Evolutionary conservation across 1,284 basidiomycete species (phyloP).

Genomic region (Neonothopanus nambi): DNA sequence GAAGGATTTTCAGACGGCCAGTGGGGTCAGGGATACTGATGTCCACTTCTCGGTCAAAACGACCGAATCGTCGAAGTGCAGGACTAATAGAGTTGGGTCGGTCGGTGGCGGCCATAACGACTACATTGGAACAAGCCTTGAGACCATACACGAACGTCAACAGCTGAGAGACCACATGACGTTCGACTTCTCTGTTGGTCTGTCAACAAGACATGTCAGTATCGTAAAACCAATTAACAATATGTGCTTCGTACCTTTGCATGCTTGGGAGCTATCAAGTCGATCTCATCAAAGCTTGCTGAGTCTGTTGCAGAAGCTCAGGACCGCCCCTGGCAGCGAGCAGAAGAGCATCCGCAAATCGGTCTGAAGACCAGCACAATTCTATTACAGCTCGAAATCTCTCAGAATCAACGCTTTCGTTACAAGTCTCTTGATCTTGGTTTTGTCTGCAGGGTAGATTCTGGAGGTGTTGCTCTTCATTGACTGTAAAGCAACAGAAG

Average conservation of each 20-base stretch:
- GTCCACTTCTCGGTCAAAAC: constrained; percentile 99
- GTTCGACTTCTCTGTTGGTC: constrained; percentile 99
- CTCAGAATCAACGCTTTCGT: constrained; percentile 94
- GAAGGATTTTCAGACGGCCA: constrained; percentile 96
- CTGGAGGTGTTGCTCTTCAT: constrained; percentile 82
- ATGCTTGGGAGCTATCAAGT: constrained; percentile 99
- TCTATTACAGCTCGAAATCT: constrained; percentile 92
- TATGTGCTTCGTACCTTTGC: constrained; percentile 73
- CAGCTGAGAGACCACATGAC: constrained; percentile 97
- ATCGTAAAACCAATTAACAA: constrained; percentile 2
- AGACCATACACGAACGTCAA: constrained; percentile 99
- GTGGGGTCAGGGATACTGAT: constrained; percentile 99
- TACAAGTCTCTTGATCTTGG: constrained; percentile 85
- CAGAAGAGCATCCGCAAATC: constrained; percentile 93
- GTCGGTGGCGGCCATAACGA: constrained; percentile 99
- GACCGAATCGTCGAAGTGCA: constrained; percentile 95
- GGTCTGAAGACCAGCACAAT: constrained; percentile 85
- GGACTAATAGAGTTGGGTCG: constrained; percentile 99
- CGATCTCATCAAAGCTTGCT: constrained; percentile 97
- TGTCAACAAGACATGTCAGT: constrained; percentile 31
- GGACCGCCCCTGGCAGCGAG: constrained; percentile 90
- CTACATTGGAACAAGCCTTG: constrained; percentile 97
- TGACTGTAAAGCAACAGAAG: constrained; percentile 78
- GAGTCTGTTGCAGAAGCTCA: constrained; percentile 87
- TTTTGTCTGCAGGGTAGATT: constrained; percentile 89